Percentiles rank a stretch among this genome's conserved stretches.
Evolutionary conservation across 2,329 filamentous ascomycete genomes (phyloP).

Genomic region (Aureobasidium namibiae): DNA sequence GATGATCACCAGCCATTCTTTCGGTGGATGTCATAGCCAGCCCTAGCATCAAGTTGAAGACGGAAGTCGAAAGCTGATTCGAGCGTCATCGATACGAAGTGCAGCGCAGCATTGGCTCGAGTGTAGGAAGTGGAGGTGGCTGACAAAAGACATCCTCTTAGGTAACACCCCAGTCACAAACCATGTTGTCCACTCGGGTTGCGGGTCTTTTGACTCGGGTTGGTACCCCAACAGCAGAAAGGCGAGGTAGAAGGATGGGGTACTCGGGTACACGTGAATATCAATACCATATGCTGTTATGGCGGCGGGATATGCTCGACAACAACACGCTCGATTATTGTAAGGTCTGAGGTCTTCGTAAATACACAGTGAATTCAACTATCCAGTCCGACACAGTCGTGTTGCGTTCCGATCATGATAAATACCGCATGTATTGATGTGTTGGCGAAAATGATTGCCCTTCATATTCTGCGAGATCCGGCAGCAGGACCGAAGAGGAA

Average conservation of each 20-base stretch:
- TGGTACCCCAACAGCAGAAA: background rate
- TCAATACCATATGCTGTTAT: background rate
- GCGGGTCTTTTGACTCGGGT: background rate
- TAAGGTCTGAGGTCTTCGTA: no score
- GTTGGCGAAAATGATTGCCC: background rate
- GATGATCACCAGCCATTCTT: slow-evolving; percentile 4
- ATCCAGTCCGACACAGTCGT: no score
- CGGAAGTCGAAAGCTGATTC: background rate
- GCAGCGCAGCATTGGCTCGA: background rate
- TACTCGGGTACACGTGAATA: background rate
- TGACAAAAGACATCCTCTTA: background rate
- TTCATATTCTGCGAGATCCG: background rate
- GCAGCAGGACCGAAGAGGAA: slow-evolving; percentile 1
- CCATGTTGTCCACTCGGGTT: background rate
- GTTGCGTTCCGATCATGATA: no score
- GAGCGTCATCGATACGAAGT: background rate
- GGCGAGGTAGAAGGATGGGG: background rate
- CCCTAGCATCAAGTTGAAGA: background rate
- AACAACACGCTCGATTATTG: background rate
- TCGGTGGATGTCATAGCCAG: background rate
- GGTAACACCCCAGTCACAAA: background rate
- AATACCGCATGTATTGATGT: no score
- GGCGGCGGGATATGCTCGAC: background rate
- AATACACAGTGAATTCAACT: no score
- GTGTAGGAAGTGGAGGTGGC: background rate